These are phyloP conservation scores for Hyaloscypha bicolor DNA, from an alignment of 495 filamentous ascomycete species.

Conservation along the genomic window DNA sequence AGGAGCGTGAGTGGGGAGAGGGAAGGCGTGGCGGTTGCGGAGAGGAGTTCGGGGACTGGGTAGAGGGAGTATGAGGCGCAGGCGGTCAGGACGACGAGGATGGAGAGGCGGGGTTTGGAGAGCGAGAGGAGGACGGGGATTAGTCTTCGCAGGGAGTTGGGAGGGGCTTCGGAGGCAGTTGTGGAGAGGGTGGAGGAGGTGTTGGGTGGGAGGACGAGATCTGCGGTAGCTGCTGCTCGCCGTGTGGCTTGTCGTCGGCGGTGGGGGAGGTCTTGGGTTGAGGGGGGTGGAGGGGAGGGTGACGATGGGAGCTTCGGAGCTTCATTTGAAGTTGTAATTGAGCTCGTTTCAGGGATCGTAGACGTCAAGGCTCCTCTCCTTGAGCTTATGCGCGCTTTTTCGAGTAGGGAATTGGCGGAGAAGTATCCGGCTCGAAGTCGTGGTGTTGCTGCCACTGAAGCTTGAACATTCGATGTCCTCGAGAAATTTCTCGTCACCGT, in stretches of 20 bases:
- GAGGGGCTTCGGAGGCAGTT: constrained; percentile 21
- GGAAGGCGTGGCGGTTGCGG: constrained; percentile 74
- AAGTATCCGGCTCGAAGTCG: constrained; percentile 29
- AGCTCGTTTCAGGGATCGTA: constrained; percentile 10
- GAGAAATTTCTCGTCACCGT: constrained; percentile 26
- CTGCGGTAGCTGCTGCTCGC: constrained; percentile 18
- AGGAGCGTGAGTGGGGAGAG: constrained; percentile 87
- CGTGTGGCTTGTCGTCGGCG: constrained; percentile 29
- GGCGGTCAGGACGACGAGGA: constrained; percentile 88
- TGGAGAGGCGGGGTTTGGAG: constrained; percentile 90
- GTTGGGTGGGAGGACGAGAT: constrained; percentile 29
- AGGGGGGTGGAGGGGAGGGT: constrained; percentile 13
- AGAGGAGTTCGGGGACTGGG: constrained; percentile 74
- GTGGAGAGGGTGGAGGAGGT: constrained; percentile 28
- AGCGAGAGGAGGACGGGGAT: constrained; percentile 88
- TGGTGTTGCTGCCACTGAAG: constrained; percentile 16
- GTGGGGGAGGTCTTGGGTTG: constrained; percentile 29
- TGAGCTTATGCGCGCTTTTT: constrained; percentile 17
- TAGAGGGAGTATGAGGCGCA: constrained; percentile 92
- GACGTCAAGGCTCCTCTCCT: constrained; percentile 26
- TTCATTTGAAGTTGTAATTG: constrained; percentile 22
- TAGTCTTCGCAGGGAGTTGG: constrained; percentile 68
- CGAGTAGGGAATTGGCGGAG: constrained; percentile 30
- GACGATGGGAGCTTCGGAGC: constrained; percentile 21
- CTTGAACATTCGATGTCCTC: constrained; percentile 17